A percentile compares a stretch with the other conserved stretches of the same genome.
These are phyloP conservation scores for Linnemannia hyalina DNA, from an alignment of 192 early-diverging fungal genomes.

Conservation along the genomic window DNA sequence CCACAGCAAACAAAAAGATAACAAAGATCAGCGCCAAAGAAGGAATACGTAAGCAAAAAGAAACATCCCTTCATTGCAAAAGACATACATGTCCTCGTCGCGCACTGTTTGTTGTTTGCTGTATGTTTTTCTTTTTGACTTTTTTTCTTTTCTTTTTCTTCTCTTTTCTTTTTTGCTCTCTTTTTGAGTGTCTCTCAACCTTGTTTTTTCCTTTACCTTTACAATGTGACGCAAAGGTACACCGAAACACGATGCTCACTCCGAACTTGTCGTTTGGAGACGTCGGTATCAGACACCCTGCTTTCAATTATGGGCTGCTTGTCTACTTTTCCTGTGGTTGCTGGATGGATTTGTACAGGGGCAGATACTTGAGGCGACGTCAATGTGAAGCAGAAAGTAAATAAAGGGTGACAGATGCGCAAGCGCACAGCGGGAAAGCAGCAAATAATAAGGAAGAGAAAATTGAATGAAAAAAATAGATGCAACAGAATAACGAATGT, in stretches of 20 bases:
- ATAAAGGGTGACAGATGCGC: background rate
- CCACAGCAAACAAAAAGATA: background rate
- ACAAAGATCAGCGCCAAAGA: background rate
- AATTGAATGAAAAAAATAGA: background rate
- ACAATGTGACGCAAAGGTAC: background rate
- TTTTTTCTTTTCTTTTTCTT: background rate
- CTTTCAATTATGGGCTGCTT: background rate
- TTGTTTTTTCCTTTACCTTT: background rate
- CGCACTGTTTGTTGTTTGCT: background rate
- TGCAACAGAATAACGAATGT: background rate
- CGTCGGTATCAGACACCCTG: background rate
- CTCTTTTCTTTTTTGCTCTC: background rate
- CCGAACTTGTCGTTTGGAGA: background rate
- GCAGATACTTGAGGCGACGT: background rate
- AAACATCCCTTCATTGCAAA: background rate
- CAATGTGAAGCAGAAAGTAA: background rate
- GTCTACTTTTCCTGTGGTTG: background rate
- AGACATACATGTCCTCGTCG: background rate
- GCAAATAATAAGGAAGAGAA: conserved; percentile 5
- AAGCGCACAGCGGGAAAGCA: background rate
- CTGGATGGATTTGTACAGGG: background rate
- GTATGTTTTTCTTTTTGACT: background rate
- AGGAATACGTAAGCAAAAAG: background rate
- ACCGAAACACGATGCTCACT: background rate
- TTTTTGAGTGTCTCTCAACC: background rate